Evolutionary conservation across 345 rosid species (phyloP).

Genomic region (Boechera retrofracta): DNA sequence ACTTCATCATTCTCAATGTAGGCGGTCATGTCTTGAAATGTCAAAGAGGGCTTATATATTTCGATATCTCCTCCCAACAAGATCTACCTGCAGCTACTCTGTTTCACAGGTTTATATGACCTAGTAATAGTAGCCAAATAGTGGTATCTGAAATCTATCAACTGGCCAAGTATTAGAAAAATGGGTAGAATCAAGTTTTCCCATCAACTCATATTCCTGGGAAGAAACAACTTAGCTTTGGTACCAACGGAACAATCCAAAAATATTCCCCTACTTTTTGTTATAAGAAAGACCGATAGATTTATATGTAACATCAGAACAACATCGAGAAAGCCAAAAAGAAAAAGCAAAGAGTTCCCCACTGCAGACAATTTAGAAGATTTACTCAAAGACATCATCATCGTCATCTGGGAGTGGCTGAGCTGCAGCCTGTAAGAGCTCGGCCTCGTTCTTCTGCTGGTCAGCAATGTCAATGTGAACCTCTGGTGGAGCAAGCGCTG

Average conservation of each 20-base stretch:
- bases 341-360: neutral
- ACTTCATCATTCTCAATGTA: neutral
- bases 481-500: constrained; percentile 91
- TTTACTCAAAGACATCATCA: constrained; percentile 40
- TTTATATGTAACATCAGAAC: neutral
- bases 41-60: too few species aligned
- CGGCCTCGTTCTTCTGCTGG: constrained; percentile 49
- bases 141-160: neutral
- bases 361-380: neutral
- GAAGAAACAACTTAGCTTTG: neutral
- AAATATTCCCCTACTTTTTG: neutral
- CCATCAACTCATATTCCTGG: neutral
- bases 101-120: neutral
- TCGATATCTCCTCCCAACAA: neutral
- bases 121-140: neutral
- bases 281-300: neutral
- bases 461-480: constrained; percentile 76
- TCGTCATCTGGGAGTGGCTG: constrained; percentile 46
- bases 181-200: neutral
- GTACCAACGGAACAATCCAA: neutral
- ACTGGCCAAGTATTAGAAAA: neutral
- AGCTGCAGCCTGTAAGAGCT: neutral
- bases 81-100: neutral
- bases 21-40: neutral
- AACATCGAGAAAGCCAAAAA: neutral